Evolutionary conservation across 495 filamentous ascomycete species (phyloP), one percentile per base, ranked within the genome.

Genomic region (Entonaema liquescens): DNA sequence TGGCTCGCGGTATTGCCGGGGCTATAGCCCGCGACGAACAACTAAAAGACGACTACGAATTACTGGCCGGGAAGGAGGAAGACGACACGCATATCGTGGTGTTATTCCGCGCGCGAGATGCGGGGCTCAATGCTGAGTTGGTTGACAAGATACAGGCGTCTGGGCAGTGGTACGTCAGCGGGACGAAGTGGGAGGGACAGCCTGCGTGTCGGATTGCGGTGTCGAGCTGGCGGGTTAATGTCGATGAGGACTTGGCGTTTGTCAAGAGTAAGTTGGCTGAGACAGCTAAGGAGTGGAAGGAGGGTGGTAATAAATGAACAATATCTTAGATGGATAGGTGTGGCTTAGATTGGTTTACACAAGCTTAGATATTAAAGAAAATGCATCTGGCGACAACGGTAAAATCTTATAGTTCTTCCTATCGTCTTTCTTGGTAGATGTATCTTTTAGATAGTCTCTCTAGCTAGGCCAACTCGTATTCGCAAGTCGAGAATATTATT

Each of bases 131-230:
- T 72, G 63, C 80, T 0, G 77, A 81, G 40, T 78, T 98, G 8
- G 88, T 89, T 3, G 77, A 83, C 29, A 86, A 81, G 54, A 95
- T 97, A 69, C 97, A 97, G 73, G 84, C 80, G 5, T 89, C 87
- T 5, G 84, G 89, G 31, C 87, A 86, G 71, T 91, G 97, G 74
- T 97, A 92, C 77, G 92, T 97, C 3, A 92, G 91, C 42, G 92
- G 93, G 9, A 97, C 92, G 2, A 83, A 80, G 55, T 98, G 93
- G 93, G 79, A 88, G 38, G 90, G 90, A 0, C 72, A 80, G 59
- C 86, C 90, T 53, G 94, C 93, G 17, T 89, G 87, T 70, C 84
- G 95, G 23, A 86, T 97, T 70, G 95, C 95, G 0, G 89, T 97
- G 35, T 88, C 90, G 11, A 97, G 91, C 71, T 98, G 95, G 94